A percentile compares a stretch with the other conserved stretches of the same genome.
phyloP scores from a whole-genome alignment of 2,329 filamentous ascomycete species.

The Passalora sequoiae region DNA sequence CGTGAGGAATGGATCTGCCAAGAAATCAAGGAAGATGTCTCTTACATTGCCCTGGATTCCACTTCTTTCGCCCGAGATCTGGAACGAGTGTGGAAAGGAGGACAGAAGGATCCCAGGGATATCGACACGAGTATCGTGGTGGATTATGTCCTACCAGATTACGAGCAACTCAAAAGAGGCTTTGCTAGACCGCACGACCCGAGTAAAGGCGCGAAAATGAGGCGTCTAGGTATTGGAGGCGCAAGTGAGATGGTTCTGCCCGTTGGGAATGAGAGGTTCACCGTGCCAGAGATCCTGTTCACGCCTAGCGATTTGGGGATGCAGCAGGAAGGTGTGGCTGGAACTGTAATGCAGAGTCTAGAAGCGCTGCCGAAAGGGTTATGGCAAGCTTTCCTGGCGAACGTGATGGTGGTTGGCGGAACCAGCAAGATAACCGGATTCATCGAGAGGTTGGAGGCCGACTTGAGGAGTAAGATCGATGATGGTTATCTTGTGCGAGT shows the following conservation, averaged over 20 bases:
- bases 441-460: conserved; percentile 59
- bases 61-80: conserved; percentile 63
- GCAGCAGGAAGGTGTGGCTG: conserved; percentile 73
- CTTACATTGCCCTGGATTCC: conserved; percentile 55
- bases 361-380: conserved; percentile 70
- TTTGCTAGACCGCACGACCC: conserved; percentile 74
- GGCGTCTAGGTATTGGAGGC: conserved; percentile 44
- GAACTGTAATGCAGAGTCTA: conserved; percentile 76
- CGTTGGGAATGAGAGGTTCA: conserved; percentile 85
- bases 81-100: conserved; percentile 78
- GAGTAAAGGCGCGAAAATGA: conserved; percentile 50
- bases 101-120: conserved; percentile 52
- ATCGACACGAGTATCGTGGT: conserved; percentile 59
- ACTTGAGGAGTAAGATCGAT: conserved; percentile 34
- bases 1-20: conserved; percentile 92
- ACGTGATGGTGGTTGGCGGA: conserved; percentile 83
- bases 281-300: conserved; percentile 85
- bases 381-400: conserved; percentile 77
- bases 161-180: conserved; percentile 59
- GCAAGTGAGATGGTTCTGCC: conserved; percentile 72
- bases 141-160: conserved; percentile 89
- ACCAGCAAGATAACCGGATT: conserved; percentile 77
- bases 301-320: conserved; percentile 80
- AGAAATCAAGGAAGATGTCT: conserved; percentile 87
- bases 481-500: conserved; percentile 75